Evolutionary conservation across 2,329 filamentous ascomycete species (phyloP), one percentile per base, ranked within the genome.

Genomic region (Fusarium sp.): DNA sequence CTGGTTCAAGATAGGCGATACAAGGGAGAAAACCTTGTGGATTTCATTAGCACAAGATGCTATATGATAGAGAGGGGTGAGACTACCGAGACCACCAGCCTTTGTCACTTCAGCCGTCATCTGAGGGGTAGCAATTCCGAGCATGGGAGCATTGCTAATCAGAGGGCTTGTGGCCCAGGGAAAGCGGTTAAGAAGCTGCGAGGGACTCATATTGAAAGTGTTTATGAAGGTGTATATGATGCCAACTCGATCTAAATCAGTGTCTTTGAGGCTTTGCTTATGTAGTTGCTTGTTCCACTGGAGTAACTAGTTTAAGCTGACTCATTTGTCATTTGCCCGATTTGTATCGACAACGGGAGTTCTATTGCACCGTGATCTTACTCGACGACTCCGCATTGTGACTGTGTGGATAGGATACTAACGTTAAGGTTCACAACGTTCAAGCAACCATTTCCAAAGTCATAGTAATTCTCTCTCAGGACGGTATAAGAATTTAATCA

Each of bases 121-220:
- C 8, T 65, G 68, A n/a, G 78, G 73, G 15, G 69, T 71, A 10
- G 73, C 77, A 24, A 64, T 74, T 19, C 74, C 73, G 26, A 76
- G 69, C 79, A 81, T 81, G 8, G 79, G 79, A 20, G 68, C 79
- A 64, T 77, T 80, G 65, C 65, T 74, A 55, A 79, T 72, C 54
- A 77, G 58, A 23, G 77, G 77, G 5, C 69, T 55, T 23, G 61
- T 62, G 21, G 60, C 62, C 74, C 76, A 77, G 2, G 75, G 73
- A 44, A 78, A 77, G 63, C 73, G 76, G 28, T 67, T 52, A 34
- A 72, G 56, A 8, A 78, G 57, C 46, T 65, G 68, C 36, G 70
- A 65, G 7, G 64, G 39, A 26, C 66, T 62, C 75, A 78, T 78
- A 28, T 24, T 30, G n/a, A 6, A 20, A 19, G 8, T 12, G 26